Percentiles rank a stretch among this genome's conserved stretches.
phyloP scores from a whole-genome alignment of 768 basidiomycete genomes.

The Leccinum arenicola region DNA sequence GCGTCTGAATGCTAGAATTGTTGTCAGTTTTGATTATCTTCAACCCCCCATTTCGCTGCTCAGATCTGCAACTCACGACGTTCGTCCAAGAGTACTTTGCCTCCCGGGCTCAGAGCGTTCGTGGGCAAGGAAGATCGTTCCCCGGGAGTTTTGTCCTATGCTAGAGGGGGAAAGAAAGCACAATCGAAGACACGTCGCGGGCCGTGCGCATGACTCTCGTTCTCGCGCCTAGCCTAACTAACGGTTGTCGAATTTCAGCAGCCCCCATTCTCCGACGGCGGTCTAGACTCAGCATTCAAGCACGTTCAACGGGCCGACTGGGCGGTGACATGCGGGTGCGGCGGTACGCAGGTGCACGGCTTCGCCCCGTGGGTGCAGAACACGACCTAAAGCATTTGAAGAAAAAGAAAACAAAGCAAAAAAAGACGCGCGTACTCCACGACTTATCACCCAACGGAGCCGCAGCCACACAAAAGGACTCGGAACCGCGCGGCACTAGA shows the following conservation, averaged over 20 bases:
- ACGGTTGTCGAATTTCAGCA: background rate
- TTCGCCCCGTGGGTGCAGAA: constrained; percentile 7
- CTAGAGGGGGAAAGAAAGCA: background rate
- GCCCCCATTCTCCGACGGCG: background rate
- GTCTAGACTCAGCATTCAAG: background rate
- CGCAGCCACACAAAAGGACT: constrained; percentile 63
- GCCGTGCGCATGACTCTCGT: background rate
- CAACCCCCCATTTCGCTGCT: background rate
- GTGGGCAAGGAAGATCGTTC: background rate
- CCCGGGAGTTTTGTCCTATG: constrained; percentile 5
- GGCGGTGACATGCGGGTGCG: background rate
- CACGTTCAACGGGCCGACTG: background rate
- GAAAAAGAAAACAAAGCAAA: constrained; percentile 4
- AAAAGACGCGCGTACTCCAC: constrained; percentile 42
- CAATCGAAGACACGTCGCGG: background rate
- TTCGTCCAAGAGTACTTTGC: background rate
- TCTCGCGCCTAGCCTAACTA: background rate
- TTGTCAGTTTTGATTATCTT: constrained; percentile 2
- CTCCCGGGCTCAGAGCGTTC: background rate
- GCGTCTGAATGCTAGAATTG: background rate
- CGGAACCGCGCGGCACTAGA: constrained; percentile 43
- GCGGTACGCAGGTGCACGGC: background rate
- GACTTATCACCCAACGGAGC: constrained; percentile 41
- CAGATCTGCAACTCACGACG: constrained; percentile 5
- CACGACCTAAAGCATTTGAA: background rate